Percentiles rank a stretch among this genome's conserved stretches.
Evolutionary conservation across 1,139 yeast genomes (phyloP).

Genomic region (Blastobotrys malaysiensis): DNA sequence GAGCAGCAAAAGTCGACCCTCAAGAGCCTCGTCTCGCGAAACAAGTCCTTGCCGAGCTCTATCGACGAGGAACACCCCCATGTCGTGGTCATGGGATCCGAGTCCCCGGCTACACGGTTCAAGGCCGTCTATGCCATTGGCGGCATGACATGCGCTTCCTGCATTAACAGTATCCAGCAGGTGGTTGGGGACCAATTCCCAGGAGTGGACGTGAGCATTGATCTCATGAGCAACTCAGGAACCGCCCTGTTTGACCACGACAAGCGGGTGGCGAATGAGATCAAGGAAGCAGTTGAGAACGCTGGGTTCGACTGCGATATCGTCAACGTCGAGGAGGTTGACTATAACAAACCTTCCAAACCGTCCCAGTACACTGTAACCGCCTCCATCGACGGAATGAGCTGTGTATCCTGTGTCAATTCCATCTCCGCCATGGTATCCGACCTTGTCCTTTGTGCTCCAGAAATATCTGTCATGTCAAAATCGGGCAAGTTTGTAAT

Average conservation of each 20-base stretch:
- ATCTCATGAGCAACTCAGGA: slow-evolving; percentile 32
- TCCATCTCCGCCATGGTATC: slow-evolving; percentile 48
- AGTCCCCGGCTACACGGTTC: slow-evolving; percentile 28
- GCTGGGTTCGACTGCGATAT: slow-evolving; percentile 55
- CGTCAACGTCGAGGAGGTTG: slow-evolving; percentile 56
- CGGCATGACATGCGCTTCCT: slow-evolving; percentile 66
- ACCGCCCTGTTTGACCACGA: slow-evolving; percentile 34
- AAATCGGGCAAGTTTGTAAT: slow-evolving; percentile 58
- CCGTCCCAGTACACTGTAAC: slow-evolving; percentile 40
- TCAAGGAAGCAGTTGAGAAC: slow-evolving; percentile 46
- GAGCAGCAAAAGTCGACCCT: slow-evolving; percentile 10
- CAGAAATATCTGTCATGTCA: slow-evolving; percentile 51
- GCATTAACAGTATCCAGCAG: slow-evolving; percentile 45
- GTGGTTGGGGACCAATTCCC: slow-evolving; percentile 37
- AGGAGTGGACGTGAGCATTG: slow-evolving; percentile 34
- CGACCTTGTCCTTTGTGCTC: slow-evolving; percentile 48
- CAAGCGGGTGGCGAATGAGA: slow-evolving; percentile 47
- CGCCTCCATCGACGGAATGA: slow-evolving; percentile 67
- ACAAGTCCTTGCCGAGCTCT: slow-evolving; percentile 9
- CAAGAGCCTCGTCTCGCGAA: slow-evolving; percentile 4
- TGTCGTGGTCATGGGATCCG: slow-evolving; percentile 11
- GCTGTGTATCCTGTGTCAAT: slow-evolving; percentile 66
- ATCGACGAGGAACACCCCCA: slow-evolving; percentile 5
- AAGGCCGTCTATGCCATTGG: slow-evolving; percentile 52
- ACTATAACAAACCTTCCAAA: slow-evolving; percentile 18